Evolutionary conservation across 352 stramenopile species (phyloP), one percentile per base, ranked within the genome.

Genomic region (Phytophthora cactorum): DNA sequence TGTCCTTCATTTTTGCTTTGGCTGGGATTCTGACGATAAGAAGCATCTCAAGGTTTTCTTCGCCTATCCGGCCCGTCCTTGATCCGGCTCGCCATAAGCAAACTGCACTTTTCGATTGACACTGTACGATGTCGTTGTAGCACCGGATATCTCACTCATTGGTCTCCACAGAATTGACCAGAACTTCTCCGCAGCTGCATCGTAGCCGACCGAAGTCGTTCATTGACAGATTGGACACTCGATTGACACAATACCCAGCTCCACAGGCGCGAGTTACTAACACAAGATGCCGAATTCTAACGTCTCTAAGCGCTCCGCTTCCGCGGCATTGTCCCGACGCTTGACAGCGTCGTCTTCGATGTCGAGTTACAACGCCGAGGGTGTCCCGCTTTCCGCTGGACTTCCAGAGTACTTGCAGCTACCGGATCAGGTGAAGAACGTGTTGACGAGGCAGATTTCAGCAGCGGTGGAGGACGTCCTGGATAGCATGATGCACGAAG

Each of bases 401-500:
- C 52, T 51, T 38, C 68, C 62, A 6, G 58, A 72, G 10, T 66
- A 67, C 38, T 36, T 78, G 14, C 45, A 70, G 25, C 47, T 81
- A 12, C 54, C 72, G 9, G 34, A 64, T 29, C 46, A 65, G 39
- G 59, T 69, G 22, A 75, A 72, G 38, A 62, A 67, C 15, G 34
- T 72, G 27, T 38, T 83, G 12, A 50, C 27, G 11, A 62, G 67
- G 27, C 65, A 77, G 52, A 81, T 81, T 39, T 60, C 64, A 29
- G 62, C 52, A 11, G 75, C 70, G 25, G 75, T 75, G 14, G 70
- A 81, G 43, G 69, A 79, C 32, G 66, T 83, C 0, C 41, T 83
- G 52, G 73, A 81, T 45, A 75, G 62, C 52, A 83, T 81, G 73
- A 69, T 77, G 65, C 51, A 57, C 12, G 73, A 79, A 67, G 69